Base-by-base conservation (phyloP, 2,329 filamentous ascomycete genomes). In the Xylaria sp. region DNA sequence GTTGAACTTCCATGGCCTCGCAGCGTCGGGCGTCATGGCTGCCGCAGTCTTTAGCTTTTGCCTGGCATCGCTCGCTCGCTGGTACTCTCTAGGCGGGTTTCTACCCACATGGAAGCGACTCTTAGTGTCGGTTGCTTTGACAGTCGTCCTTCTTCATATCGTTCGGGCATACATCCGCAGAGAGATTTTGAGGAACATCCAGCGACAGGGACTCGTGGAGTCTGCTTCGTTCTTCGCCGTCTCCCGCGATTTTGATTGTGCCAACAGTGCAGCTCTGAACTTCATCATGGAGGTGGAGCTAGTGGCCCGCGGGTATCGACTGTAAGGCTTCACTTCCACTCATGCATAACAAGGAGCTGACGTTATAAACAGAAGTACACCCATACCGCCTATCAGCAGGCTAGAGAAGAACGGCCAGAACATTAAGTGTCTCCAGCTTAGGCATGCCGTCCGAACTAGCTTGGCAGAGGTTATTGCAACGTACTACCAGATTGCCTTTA, bases 321-420 rank as follows among this genome's bases (percentile, higher is more conserved):
- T 78, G 76, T 77, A 70, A 73, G 70, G 25, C 25, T n/a, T n/a
- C 33, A 36, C 29, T 27, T 31, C 15, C 20, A 22, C 15, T 47
- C 11, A n/a, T 13, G 5, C 13, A 51, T 38, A 56, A 15, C 29
- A 29, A 49, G 3, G 25, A 22, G 64, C 72, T 74, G 65, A 73
- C 20, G 38, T 36, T 47, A 38, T 38, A 25, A 65, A 67, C 60
- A 96, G 93, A 81, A 97, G 93, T 83, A 91, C 89, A 17, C 95
- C 94, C 27, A 81, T 98, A 39, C 95, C 96, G 6, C 96, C 96
- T n/a, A 91, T 97, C 67, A 96, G 92, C 71, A 89, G 95, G 51
- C 84, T 99, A 36, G 96, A 99, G 77, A 93, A 96, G 72, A 89
- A 89, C 67, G 89, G 89, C 49, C 92, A 96, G 77, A 87, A 85